Percentiles rank a stretch among this genome's conserved stretches.
These are phyloP conservation scores for Stachybotrys chartarum DNA, from an alignment of 2,329 filamentous ascomycete genomes.

Conservation along the genomic window DNA sequence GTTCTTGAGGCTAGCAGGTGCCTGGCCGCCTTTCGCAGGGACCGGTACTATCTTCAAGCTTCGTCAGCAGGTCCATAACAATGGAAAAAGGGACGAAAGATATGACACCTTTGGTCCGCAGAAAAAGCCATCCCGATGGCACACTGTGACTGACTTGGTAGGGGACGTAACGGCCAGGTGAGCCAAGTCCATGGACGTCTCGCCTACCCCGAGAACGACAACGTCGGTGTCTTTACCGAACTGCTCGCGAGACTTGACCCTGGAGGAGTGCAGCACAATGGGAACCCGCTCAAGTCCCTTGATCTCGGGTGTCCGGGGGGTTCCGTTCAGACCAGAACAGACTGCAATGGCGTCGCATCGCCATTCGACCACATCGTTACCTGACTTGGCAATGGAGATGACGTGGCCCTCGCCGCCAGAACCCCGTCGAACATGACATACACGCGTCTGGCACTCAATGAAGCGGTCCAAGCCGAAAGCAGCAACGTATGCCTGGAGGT, in stretches of 20 bases:
- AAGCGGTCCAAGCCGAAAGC: conserved; percentile 27
- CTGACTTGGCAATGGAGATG: conserved; percentile 5
- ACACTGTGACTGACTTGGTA: conserved; percentile 33
- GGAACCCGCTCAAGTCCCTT: conserved; percentile 28
- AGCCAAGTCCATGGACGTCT: conserved; percentile 38
- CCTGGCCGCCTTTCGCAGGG: conserved; percentile 5
- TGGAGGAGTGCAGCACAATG: conserved; percentile 33
- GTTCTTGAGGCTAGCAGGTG: conserved; percentile 17
- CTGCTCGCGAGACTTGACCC: conserved; percentile 32
- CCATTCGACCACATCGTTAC: conserved; percentile 12
- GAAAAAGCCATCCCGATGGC: conserved; percentile 38
- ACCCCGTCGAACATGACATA: conserved; percentile 17
- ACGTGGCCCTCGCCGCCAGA: conserved; percentile 5
- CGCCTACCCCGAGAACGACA: conserved; percentile 35
- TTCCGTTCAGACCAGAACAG: conserved; percentile 37
- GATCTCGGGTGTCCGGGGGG: conserved; percentile 29
- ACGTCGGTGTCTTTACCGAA: conserved; percentile 32
- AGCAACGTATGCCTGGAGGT: conserved; percentile 32
- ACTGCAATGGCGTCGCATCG: conserved; percentile 37
- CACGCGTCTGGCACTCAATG: conserved; percentile 26
- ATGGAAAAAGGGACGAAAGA: background rate
- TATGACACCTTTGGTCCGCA: conserved; percentile 33
- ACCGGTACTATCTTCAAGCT: conserved; percentile 16
- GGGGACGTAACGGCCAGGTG: conserved; percentile 35
- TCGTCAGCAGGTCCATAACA: background rate